Evolutionary conservation across 805 yeast genomes (phyloP), one percentile per base, ranked within the genome.

Genomic region (Metschnikowia drakensbergensis): DNA sequence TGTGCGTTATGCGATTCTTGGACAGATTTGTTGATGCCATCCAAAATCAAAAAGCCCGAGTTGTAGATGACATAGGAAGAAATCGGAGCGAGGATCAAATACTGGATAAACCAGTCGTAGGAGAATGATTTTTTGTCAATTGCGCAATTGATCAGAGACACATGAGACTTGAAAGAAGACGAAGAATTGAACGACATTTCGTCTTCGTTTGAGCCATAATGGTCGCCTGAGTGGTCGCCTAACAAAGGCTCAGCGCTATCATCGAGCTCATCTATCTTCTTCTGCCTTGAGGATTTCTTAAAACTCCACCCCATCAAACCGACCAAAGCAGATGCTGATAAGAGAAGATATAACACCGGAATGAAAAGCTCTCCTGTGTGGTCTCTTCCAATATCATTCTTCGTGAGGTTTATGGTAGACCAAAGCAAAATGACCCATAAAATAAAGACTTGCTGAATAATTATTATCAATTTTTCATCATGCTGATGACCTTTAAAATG

Each of bases 71-170:
- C 59, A 31, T 77, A 74, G 3, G 82, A 68, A 1, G 85, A 68
- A 10, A 84, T 45, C 2, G 97, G 96, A 10, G 85, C 88, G 13
- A 84, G 62, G 1, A 83, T 52, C 30, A 87, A 54, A 58, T 80
- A 88, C 63, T 90, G 96, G 13, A 88, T 54, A 11, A 84, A 74
- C 96, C 97, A 90, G 58, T 86, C 96, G 60, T 85, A 88, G 36
- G 83, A 77, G 41, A 78, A 75, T 4, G 81, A 77, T 43, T 69
- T 72, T 34, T 65, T 49, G 36, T 57, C 62, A 1, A 61, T 47
- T 42, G 57, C 66, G 42, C 63, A 55, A 4, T 44, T 41, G 11
- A 23, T 31, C 29, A 45, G 37, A 11, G 9, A 25, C 6, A 8
- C 17, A 26, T 17, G 32, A 17, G 55, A 51, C 25, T 55, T 56